Evolutionary conservation across 78 protist species (phyloP), one percentile per base, ranked within the genome.

Genomic region (Dictyostelium purpureum): DNA sequence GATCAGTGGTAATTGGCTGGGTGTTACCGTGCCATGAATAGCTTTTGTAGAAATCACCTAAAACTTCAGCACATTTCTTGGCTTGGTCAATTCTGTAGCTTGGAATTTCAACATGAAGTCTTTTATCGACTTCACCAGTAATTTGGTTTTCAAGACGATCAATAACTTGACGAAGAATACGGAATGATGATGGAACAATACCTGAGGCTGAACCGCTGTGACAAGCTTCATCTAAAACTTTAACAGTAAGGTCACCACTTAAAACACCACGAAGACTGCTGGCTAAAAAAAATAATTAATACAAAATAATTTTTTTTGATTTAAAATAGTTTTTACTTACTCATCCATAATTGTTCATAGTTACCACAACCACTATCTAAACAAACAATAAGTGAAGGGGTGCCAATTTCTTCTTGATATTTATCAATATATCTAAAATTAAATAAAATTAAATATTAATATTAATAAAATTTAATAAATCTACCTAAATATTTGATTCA

Each of bases 151-250:
- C 97, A 6, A 97, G 7, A 37, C 96, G 95, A 52, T 24, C 21
- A 19, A 97, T 49, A 5, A 97, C 24, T 61, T 35, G 52, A 33
- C 96, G 81, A 21, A 28, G 9, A 54, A 96, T 81, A 40, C 97
- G 85, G 94, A 96, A 94, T 28, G 98, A 93, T 7, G 74, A 69
- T 79, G 97, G 96, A 6, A 94, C 94, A 37, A 97, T 93, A 40
- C 98, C 98, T 14, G 94, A 54, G 52, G 90, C 95, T 7, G n/a
- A 4, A 24, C 98, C 97, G n/a, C 79, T 38, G 79, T 97, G 98
- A 47, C 77, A 71, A 38, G 97, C 97, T 79, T 90, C 95, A 33
- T 59, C 83, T 43, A 96, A 49, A 19, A 97, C 66, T 45, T 47
- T 31, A 31, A 94, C 96, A 2, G 40, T 69, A 42, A 97, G 65